Base-by-base conservation (phyloP, 257 asterid species). In the Ballota nigra region DNA sequence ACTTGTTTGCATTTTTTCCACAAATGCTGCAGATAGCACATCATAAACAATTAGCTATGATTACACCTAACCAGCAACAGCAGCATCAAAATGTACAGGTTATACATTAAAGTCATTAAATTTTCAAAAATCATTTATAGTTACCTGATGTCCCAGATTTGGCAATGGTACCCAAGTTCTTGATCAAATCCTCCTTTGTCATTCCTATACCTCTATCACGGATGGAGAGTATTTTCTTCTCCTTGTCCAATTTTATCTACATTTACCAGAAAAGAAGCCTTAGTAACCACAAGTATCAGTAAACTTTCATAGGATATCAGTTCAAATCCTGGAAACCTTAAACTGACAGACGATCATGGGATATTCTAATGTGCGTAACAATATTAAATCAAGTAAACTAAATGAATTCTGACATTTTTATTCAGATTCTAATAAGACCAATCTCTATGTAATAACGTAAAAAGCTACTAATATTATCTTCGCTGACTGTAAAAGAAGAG, bases 81-180 rank as follows among this genome's bases (percentile, higher is more conserved):
- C 19, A 18, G 57, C 58, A 15, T 31, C 4, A 29, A 38, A 31
- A 6, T 20, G 26, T 15, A 65, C 63, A 71, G 47, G 66, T 26
- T 36, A 78, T n/a, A 10, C 26, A 23, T 41, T 31, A 16, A 28
- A 47, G 3, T 33, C 58, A 71, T 36, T 6, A 59, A 36, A 20
- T 24, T 11, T 4, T 11, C 12, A 6, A 60, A 74, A 15, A 38
- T 47, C 43, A 52, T 24, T 0, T 11, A 20, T 15, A 68, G 23
- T 24, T 78, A 92, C 98, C 98, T 83, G 96, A 92, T 71, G 98
- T 92, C 78, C 98, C 97, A 68, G 98, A 92, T 69, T 92, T 92
- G 51, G 98, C 98, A 63, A 92, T 92, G 69, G 98, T 92, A 33
- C 98, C 98, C 94, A 92, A 82, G 73, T 90, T 90, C 89, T 92